Evolutionary conservation across 352 stramenopile genomes (phyloP).

Genomic region (Pythium monospermum): DNA sequence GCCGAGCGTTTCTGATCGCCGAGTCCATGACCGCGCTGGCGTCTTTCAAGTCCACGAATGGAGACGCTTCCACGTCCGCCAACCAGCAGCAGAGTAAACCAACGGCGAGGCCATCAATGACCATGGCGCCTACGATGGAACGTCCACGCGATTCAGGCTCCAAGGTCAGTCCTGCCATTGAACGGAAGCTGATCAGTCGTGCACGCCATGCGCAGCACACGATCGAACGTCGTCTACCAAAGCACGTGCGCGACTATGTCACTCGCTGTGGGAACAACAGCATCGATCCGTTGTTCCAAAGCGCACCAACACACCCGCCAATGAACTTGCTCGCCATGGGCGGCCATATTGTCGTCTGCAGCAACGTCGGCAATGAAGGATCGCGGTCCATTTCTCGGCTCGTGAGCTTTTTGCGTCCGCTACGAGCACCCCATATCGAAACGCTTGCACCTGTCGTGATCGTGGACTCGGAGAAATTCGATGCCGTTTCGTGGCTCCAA

Average conservation of each 20-base stretch:
- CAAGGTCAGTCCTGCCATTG: neutral
- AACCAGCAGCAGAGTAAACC: no score
- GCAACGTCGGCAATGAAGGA: conserved; percentile 62
- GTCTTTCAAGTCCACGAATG: conserved; percentile 11
- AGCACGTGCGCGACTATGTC: conserved; percentile 58
- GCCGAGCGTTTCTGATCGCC: conserved; percentile 72
- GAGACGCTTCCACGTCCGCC: neutral
- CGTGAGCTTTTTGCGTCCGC: conserved; percentile 69
- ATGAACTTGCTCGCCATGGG: conserved; percentile 35
- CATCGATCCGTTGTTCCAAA: conserved; percentile 27
- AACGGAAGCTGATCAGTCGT: conserved; percentile 37
- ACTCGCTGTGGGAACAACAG: conserved; percentile 27
- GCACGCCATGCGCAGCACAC: conserved; percentile 66
- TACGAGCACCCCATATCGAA: conserved; percentile 69
- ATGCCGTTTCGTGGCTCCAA: conserved; percentile 60
- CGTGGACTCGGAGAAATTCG: conserved; percentile 65
- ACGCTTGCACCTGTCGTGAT: conserved; percentile 64
- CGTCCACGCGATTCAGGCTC: neutral
- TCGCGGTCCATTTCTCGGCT: conserved; percentile 56
- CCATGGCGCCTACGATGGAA: conserved; percentile 1
- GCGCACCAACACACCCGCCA: conserved; percentile 37
- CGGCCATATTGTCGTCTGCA: conserved; percentile 81
- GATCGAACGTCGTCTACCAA: conserved; percentile 62
- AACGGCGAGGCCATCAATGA: neutral
- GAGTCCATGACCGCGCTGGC: conserved; percentile 57